Conservation (phyloP, 1,284 basidiomycete genomes). For the Lentinus polychrous region DNA sequence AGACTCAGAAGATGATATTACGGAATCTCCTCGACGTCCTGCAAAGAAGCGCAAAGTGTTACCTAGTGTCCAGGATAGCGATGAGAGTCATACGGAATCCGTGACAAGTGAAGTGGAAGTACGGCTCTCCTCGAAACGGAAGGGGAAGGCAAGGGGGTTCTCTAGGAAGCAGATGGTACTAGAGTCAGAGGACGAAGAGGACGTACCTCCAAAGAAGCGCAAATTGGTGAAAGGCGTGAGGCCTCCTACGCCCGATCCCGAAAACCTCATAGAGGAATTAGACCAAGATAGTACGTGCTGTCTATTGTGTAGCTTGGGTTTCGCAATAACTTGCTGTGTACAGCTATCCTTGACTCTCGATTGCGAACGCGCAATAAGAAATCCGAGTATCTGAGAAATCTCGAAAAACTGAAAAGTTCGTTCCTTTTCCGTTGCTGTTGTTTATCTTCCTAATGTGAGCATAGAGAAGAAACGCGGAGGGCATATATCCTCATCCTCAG, state of each 20-base stretch:
- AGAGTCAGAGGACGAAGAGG: conserved; percentile 19
- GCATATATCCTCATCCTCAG: conserved; percentile 21
- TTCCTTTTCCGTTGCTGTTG: neutral
- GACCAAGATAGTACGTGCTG: conserved; percentile 44
- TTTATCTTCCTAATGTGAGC: conserved; percentile 1
- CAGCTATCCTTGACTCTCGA: conserved; percentile 59
- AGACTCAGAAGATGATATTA: conserved; percentile 29
- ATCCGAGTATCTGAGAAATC: conserved; percentile 52
- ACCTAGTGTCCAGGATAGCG: conserved; percentile 17
- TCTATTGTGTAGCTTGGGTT: neutral
- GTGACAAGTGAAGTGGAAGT: conserved; percentile 14
- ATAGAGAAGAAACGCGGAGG: conserved; percentile 44
- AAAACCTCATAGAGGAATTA: conserved; percentile 50
- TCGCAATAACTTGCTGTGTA: neutral
- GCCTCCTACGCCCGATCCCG: conserved; percentile 38
- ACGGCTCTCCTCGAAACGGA: conserved; percentile 16
- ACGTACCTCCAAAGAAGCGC: conserved; percentile 27
- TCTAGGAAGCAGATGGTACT: conserved; percentile 12
- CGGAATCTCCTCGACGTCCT: conserved; percentile 26
- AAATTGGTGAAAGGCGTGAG: conserved; percentile 44
- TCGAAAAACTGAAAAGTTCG: conserved; percentile 61
- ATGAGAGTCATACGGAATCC: neutral
- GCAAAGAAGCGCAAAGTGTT: conserved; percentile 23
- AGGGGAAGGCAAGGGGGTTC: conserved; percentile 14
- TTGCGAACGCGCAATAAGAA: conserved; percentile 55